A percentile compares a stretch with the other conserved stretches of the same genome.
These are phyloP conservation scores for Beta corolliflora DNA, from an alignment of 179 eudicot genomes.

Conservation along the genomic window DNA sequence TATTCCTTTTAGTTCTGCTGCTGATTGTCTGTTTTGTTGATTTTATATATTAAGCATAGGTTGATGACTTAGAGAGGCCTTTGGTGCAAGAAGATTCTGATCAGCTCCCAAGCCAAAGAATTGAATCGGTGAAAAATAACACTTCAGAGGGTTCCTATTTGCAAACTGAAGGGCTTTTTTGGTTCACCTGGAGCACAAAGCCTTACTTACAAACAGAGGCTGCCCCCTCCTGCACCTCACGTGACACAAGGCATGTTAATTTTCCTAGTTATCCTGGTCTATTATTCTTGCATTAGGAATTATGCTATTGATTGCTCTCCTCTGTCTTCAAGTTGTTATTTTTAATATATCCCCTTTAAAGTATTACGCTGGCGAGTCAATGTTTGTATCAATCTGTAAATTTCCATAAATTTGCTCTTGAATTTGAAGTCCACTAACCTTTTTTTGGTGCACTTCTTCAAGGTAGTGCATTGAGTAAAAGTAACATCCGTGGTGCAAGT, in stretches of 20 bases:
- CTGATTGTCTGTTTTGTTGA: neutral
- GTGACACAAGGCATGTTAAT: conserved; percentile 56
- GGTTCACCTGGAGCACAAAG: conserved; percentile 46
- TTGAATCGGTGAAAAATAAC: conserved; percentile 40
- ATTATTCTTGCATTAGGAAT: conserved; percentile 3
- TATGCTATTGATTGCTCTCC: neutral
- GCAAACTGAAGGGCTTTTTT: conserved; percentile 45
- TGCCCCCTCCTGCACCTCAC: conserved; percentile 47
- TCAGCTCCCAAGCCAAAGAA: conserved; percentile 38
- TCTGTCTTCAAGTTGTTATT: neutral
- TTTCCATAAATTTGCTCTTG: neutral
- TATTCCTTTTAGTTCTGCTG: neutral
- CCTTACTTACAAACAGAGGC: conserved; percentile 46
- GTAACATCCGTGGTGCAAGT: neutral
- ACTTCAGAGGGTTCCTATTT: conserved; percentile 36
- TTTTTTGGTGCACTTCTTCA: neutral
- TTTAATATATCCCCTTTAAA: neutral
- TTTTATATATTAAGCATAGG: conserved; percentile 42
- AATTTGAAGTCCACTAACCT: neutral
- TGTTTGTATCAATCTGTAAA: neutral
- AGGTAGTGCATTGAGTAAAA: neutral
- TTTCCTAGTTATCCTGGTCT: conserved; percentile 15
- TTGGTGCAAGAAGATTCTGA: conserved; percentile 63
- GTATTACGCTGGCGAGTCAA: neutral
- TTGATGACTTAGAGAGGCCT: conserved; percentile 87